A percentile compares a stretch with the other conserved stretches of the same genome.
Evolutionary conservation across 1,139 yeast genomes (phyloP).

Genomic region (Sugiyamaella sp.): DNA sequence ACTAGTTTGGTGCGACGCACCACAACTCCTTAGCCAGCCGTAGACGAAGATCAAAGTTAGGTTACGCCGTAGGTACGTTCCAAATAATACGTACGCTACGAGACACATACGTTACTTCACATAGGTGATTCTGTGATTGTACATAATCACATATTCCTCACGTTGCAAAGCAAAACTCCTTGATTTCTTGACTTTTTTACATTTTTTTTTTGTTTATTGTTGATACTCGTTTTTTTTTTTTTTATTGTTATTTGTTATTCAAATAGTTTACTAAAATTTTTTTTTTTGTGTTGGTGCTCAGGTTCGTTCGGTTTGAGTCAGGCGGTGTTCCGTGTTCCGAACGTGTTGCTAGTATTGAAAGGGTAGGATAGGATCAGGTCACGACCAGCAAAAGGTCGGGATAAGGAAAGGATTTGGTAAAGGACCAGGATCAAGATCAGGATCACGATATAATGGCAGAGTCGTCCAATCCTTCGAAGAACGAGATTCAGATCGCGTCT

Average conservation of each 20-base stretch:
- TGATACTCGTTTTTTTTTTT: not conserved
- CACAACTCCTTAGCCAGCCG: not conserved
- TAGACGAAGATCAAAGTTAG: conserved; percentile 1
- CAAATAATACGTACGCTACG: conserved; percentile 1
- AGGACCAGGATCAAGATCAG: not conserved
- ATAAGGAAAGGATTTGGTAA: not conserved
- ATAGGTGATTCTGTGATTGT: not conserved
- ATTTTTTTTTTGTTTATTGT: not conserved
- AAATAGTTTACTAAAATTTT: not conserved
- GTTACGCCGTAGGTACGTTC: conserved; percentile 3
- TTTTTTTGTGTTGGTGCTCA: not conserved
- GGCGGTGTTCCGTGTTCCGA: not conserved
- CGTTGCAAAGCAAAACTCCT: not conserved
- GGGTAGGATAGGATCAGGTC: not conserved
- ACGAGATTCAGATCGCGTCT: not conserved
- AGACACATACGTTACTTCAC: conserved; percentile 1
- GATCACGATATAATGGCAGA: conserved; percentile 7
- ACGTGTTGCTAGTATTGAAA: not conserved
- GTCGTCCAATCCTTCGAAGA: conserved; percentile 8
- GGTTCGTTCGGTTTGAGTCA: not conserved
- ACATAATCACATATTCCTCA: not conserved
- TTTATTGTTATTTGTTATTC: not conserved
- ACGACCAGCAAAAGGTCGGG: not conserved
- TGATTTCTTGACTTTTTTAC: not conserved
- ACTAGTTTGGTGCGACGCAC: not conserved